phyloP scores from a whole-genome alignment of 2,329 filamentous ascomycete genomes.

The Coniochaeta prunicola region DNA sequence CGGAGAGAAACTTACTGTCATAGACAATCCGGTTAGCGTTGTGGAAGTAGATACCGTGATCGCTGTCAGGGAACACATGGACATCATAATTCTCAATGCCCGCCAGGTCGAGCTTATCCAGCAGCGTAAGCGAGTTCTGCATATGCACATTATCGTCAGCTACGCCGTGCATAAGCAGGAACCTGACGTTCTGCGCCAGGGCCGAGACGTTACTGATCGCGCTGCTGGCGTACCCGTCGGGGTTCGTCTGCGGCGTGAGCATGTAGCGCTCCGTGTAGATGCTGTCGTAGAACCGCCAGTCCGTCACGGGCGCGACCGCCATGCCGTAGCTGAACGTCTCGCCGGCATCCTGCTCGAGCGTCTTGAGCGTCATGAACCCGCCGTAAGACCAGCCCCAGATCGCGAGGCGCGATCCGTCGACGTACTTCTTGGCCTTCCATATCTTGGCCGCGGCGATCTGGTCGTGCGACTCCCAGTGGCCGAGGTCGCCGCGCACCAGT shows the following conservation, averaged over 20 bases:
- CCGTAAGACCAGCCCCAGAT: constrained; percentile 99
- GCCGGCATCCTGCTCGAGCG: constrained; percentile 83
- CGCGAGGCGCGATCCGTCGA: constrained; percentile 73
- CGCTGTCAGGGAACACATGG: constrained; percentile 92
- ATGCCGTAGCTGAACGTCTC: constrained; percentile 92
- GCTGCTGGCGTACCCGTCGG: constrained; percentile 66
- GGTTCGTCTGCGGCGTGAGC: constrained; percentile 84
- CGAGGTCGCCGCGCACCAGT: constrained; percentile 74
- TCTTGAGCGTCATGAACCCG: constrained; percentile 92
- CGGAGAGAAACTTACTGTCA: constrained; percentile 60
- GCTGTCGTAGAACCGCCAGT: constrained; percentile 93
- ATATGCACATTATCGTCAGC: constrained; percentile 97
- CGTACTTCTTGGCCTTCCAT: constrained; percentile 74
- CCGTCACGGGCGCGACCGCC: constrained; percentile 96
- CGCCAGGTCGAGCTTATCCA: constrained; percentile 78
- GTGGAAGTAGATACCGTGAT: constrained; percentile 93
- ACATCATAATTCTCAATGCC: constrained; percentile 91
- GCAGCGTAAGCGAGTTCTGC: constrained; percentile 81
- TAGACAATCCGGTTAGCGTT: constrained; percentile 88
- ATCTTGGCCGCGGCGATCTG: constrained; percentile 86
- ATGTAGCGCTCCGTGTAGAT: constrained; percentile 97
- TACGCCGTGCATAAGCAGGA: constrained; percentile 93
- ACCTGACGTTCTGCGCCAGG: constrained; percentile 70
- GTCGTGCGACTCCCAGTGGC: constrained; percentile 76
- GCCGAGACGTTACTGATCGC: constrained; percentile 69